Evolutionary conservation across 2,329 filamentous ascomycete species (phyloP), one percentile per base, ranked within the genome.

Genomic region (Lasiodiplodia hormozganensis): DNA sequence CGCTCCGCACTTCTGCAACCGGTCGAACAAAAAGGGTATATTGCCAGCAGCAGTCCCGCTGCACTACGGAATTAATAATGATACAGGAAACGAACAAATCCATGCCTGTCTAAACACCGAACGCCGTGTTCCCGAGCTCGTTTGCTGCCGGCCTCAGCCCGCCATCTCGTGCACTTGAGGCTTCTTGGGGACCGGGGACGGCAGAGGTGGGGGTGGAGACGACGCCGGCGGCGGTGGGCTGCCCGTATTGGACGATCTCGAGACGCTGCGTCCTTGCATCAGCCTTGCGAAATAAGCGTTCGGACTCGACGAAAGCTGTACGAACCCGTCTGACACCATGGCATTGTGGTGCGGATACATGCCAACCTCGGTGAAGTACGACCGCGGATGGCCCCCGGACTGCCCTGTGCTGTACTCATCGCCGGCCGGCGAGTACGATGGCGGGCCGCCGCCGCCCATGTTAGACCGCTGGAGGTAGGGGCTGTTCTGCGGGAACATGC

Each of bases 91-190:
- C 36, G n/a, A 34, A 36, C 43, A 57, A 21, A 23, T n/a, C 12
- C 11, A 34, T 28, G 53, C 53, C 53, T 57, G 54, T 47, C 40
- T 18, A 47, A 34, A 47, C 43, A 10, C 43, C 43, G 43, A 11
- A 21, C 43, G 43, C 43, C 18, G 10, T 47, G 43, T 21, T 21
- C 43, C 38, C 38, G 38, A 16, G 38, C 38, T 40, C 38, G 38
- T 10, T 47, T n/a, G 8, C 18, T 47, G 16, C 16, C 40, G 40
- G 7, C 16, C 28, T 21, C 60, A 62, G n/a, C 66, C 66, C 28
- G 47, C 56, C 66, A 68, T 68, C 57, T 68, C 66, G n/a, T 68
- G 66, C 66, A 68, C 57, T 10, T 58, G 47, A 3, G 53, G n/a
- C 21, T 60, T 68, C 23, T 68, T 56, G 21, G 51, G 47, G 47